Base-by-base conservation (phyloP, 805 yeast genomes). In the Ogataea haglerorum region DNA sequence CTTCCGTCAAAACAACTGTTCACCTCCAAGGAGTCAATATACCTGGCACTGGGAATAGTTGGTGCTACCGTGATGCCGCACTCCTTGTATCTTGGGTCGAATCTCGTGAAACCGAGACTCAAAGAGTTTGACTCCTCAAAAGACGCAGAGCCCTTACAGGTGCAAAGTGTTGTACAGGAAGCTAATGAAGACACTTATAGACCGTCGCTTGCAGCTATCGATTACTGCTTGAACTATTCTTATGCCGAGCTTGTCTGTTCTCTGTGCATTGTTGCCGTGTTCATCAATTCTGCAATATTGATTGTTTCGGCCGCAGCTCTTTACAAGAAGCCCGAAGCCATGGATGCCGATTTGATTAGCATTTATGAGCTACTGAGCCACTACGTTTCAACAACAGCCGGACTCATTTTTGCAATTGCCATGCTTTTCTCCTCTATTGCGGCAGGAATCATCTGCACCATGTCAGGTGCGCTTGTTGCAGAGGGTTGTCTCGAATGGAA, bases 51-150 rank as follows among this genome's bases (percentile, higher is more conserved):
- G 50, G 96, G 95, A 18, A 85, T 89, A 35, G 69, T 88, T 39
- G 96, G 96, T 17, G 96, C 96, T 9, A 89, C 96, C 0, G 96
- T 89, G 17, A 89, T 89, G 96, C 96, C 96, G 2, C 96, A 89
- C 57, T 81, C 90, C 1, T 66, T 89, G 36, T 87, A 84, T 53
- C 66, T 89, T 41, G 96, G 96, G 1, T 83, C 93, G 0, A 91
- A 93, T 5, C 67, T 89, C 36, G 96, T 88, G 6, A 95, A 88
- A 59, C 85, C 95, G 17, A 73, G 96, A 48, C 67, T 89, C 31
- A 72, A 73, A 50, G 95, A 86, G 21, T 88, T 69, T 52, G 96
- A 89, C 59, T 51, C 72, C 3, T 70, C 73, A 43, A 35, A 45
- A 12, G 46, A 43, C 39, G 36, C 21, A 6, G 43, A 48, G 6